Evolutionary conservation across 2,329 filamentous ascomycete genomes (phyloP).

Genomic region (Claviceps purpurea): DNA sequence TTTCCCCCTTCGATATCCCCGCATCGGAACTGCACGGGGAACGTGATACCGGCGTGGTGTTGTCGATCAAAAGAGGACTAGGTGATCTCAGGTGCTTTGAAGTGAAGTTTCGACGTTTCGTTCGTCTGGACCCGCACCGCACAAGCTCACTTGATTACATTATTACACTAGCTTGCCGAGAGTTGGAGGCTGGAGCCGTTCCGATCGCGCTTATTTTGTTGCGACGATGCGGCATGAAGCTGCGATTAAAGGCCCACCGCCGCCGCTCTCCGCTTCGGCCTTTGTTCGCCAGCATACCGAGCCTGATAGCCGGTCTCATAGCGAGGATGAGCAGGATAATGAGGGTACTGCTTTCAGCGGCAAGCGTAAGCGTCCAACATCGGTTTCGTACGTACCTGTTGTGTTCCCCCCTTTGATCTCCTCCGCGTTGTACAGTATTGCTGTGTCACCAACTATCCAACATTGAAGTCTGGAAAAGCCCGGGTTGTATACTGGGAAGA

Average conservation of each 20-base stretch:
- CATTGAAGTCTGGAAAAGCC: too few relatives aligned
- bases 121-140: too few relatives aligned
- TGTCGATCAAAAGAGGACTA: too few relatives aligned
- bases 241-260: slow-evolving; percentile 9
- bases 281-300: slow-evolving; percentile 22
- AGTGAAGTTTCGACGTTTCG: too few relatives aligned
- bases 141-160: too few relatives aligned
- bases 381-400: slow-evolving; percentile 37
- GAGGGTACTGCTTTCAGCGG: slow-evolving; percentile 19
- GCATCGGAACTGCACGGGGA: too few relatives aligned
- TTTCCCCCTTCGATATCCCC: too few relatives aligned
- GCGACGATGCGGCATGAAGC: slow-evolving; percentile 12
- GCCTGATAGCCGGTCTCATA: slow-evolving; percentile 37
- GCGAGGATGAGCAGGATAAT: slow-evolving; percentile 33
- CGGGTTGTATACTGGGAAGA: too few relatives aligned
- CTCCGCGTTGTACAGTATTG: neutral
- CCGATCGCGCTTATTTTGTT: neutral
- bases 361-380: slow-evolving; percentile 48
- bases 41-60: too few relatives aligned
- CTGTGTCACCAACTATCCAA: neutral
- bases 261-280: slow-evolving; percentile 11
- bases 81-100: too few relatives aligned
- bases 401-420: neutral
- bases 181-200: too few relatives aligned
- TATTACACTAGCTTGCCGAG: too few relatives aligned